phyloP scores from a whole-genome alignment of 305 asterid genomes.

The Fraxinus baroniana region DNA sequence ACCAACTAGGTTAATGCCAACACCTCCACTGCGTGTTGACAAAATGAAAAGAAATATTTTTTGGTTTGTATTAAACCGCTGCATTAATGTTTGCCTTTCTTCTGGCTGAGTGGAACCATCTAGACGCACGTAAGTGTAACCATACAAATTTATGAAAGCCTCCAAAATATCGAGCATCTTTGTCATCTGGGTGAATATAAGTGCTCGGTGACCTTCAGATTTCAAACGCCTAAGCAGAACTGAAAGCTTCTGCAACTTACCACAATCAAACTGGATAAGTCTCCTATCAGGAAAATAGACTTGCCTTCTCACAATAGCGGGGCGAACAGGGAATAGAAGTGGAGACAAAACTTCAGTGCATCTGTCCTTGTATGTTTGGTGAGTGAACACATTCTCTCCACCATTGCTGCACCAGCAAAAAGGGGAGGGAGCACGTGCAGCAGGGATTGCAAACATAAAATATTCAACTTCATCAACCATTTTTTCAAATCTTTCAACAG shows the following conservation, averaged over 20 bases:
- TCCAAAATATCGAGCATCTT: conserved; percentile 99
- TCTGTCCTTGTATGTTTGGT: conserved; percentile 52
- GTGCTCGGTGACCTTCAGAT: conserved; percentile 94
- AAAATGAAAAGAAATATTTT: conserved; percentile 89
- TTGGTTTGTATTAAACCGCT: conserved; percentile 92
- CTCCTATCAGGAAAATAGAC: conserved; percentile 99
- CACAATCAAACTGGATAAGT: conserved; percentile 96
- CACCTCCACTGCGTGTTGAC: conserved; percentile 99
- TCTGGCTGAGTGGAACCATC: conserved; percentile 99
- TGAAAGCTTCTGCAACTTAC: conserved; percentile 97
- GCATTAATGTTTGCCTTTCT: conserved; percentile 98
- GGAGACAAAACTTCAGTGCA: conserved; percentile 66
- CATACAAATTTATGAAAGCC: conserved; percentile 92
- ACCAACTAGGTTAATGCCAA: conserved; percentile 97
- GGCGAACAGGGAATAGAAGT: conserved; percentile 82
- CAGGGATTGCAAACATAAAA: conserved; percentile 99
- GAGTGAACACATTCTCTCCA: conserved; percentile 63
- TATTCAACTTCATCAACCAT: conserved; percentile 80
- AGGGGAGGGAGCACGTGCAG: conserved; percentile 98
- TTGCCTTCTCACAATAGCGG: conserved; percentile 97
- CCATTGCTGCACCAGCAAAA: conserved; percentile 90
- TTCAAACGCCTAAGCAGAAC: conserved; percentile 82
- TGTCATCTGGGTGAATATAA: conserved; percentile 98
- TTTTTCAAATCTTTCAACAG: conserved; percentile 77
- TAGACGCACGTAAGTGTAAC: conserved; percentile 96